These are phyloP conservation scores for Ceraceosorus bombacis DNA, from an alignment of 1,284 basidiomycete species.

Conservation along the genomic window DNA sequence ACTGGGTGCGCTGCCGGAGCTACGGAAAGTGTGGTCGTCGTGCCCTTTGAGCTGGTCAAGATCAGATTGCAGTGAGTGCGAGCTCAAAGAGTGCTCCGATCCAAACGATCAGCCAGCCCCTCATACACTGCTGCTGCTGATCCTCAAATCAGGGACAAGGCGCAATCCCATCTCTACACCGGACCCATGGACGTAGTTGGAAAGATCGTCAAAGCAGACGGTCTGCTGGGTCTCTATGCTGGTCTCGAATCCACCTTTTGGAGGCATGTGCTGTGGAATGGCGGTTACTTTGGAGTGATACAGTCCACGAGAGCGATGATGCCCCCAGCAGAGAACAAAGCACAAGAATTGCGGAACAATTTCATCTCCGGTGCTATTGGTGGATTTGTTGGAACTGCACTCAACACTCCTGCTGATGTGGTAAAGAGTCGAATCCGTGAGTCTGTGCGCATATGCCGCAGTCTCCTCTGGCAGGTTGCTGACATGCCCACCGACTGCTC, in stretches of 20 bases:
- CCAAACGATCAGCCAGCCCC: not conserved
- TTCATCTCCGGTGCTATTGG: conserved; percentile 82
- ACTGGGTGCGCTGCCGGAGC: conserved; percentile 92
- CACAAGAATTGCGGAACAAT: conserved; percentile 76
- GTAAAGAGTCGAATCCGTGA: conserved; percentile 83
- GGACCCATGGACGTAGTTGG: conserved; percentile 85
- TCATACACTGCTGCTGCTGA: not conserved
- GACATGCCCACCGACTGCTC: not conserved
- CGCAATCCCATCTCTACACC: conserved; percentile 49
- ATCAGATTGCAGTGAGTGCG: conserved; percentile 73
- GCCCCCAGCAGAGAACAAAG: conserved; percentile 64
- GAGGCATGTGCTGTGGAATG: conserved; percentile 56
- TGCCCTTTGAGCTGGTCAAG: conserved; percentile 95
- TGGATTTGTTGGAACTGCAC: conserved; percentile 70
- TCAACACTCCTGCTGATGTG: conserved; percentile 80
- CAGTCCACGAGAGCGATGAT: conserved; percentile 70
- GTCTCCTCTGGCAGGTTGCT: not conserved
- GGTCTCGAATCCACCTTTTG: conserved; percentile 43
- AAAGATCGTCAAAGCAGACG: conserved; percentile 67
- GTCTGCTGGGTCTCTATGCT: conserved; percentile 70
- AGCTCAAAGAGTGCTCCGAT: conserved; percentile 66
- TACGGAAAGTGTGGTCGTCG: conserved; percentile 80
- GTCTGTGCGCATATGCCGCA: not conserved
- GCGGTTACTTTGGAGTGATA: conserved; percentile 60
- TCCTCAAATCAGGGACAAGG: conserved; percentile 12